Base-by-base conservation (phyloP, 2,329 filamentous ascomycete species). In the Aspergillus pseudoviridinutans region DNA sequence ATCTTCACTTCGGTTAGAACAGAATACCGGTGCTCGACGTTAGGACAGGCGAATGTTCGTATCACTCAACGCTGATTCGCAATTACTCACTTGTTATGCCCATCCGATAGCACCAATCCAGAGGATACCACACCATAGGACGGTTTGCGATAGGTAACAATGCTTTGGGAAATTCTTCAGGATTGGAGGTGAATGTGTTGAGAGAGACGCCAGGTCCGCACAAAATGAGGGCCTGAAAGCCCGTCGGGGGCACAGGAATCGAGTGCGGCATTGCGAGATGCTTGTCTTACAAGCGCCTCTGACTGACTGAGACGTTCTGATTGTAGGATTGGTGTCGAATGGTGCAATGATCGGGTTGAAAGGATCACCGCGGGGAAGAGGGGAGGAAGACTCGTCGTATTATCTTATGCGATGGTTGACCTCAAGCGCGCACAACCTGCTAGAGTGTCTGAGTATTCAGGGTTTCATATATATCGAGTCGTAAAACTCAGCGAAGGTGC, bases 221-320 rank as follows among this genome's bases (percentile, higher is more conserved):
- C 20, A 80, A 68, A 49, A 81, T 77, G 24, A 81, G 64, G 51
- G 78, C 78, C 61, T 80, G 79, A 51, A 80, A 79, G 61, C 79
- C 78, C 55, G 66, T 68, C 1, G 87, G 80, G 35, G 90, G 88
- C 38, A 95, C 69, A 51, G 71, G 67, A 35, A 69, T 60, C 1
- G 68, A 64, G 28, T 68, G 67, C 55, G 69, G 70, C 71, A 73
- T 74, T 24, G 10, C 20, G 10, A 47, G 4, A 4, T 12, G 22
- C 4, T 12, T 4, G 4, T 4, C 4, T 22, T 24, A 12, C 4
- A 22, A 4, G 20, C 9, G 3, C 8, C 12, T 46, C 2, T 24
- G 22, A 22, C 42, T 20, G 44, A 14, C 6, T 0, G 8, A 24
- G 24, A 17, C 3, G 22, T 14, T 47, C 22, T 7, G 24, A 24